A percentile compares a stretch with the other conserved stretches of the same genome.
phyloP scores from a whole-genome alignment of 208 protist genomes.

The Wallacemonas sp. region DNA sequence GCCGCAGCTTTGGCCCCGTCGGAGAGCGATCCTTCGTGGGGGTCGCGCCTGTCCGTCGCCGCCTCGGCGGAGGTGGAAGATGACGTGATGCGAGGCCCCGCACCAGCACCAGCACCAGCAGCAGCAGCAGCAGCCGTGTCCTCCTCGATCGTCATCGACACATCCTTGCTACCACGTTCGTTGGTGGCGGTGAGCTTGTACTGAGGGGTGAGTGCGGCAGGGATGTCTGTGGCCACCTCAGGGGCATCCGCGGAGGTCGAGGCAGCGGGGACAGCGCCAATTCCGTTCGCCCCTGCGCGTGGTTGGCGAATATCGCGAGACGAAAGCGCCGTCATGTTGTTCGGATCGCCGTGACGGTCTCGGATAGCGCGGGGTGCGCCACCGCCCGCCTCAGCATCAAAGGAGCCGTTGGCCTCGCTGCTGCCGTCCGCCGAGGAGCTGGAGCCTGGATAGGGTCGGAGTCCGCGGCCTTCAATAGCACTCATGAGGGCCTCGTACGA shows the following conservation, averaged over 20 bases:
- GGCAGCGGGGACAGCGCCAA: too few relatives aligned
- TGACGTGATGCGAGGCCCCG: too few relatives aligned
- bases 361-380: slow-evolving; percentile 8
- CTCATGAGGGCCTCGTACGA: slow-evolving; percentile 74
- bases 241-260: neutral
- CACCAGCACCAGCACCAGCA: too few relatives aligned
- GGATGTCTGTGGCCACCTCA: slow-evolving; percentile 18
- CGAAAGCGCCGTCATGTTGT: slow-evolving; percentile 5
- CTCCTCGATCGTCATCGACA: neutral
- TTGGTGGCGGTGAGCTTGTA: slow-evolving; percentile 16
- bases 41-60: too few relatives aligned
- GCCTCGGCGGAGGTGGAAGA: too few relatives aligned
- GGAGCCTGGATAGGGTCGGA: neutral
- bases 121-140: neutral
- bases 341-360: neutral
- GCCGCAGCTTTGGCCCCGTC: neutral
- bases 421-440: neutral
- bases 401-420: slow-evolving; percentile 4
- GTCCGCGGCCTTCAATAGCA: slow-evolving; percentile 48
- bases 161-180: slow-evolving; percentile 11
- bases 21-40: too few relatives aligned
- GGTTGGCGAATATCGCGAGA: neutral
- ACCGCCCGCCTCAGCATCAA: slow-evolving; percentile 8
- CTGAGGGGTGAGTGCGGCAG: slow-evolving; percentile 18
- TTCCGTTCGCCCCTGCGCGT: too few relatives aligned